Evolutionary conservation across 2,329 filamentous ascomycete species (phyloP).

Genomic region (Kalaharituber pfeilii): DNA sequence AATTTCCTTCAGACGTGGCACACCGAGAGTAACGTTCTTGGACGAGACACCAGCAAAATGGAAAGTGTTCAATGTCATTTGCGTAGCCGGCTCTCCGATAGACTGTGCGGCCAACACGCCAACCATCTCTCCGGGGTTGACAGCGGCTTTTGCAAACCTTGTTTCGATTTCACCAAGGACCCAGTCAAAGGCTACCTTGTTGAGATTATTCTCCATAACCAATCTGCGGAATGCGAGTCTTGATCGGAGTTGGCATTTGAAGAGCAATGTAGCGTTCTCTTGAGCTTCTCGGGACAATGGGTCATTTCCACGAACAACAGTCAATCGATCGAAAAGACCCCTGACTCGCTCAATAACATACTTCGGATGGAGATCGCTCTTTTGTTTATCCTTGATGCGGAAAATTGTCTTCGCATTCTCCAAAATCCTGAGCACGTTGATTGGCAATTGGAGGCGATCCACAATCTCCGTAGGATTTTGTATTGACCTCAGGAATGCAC

Average conservation of each 20-base stretch:
- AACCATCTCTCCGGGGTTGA: constrained; percentile 95
- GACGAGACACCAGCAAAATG: constrained; percentile 99
- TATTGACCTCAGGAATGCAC: constrained; percentile 47
- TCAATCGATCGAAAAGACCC: constrained; percentile 55
- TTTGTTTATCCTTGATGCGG: constrained; percentile 65
- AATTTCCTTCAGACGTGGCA: constrained; percentile 98
- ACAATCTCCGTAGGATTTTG: constrained; percentile 36
- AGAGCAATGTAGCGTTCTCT: constrained; percentile 67
- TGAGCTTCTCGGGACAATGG: constrained; percentile 72
- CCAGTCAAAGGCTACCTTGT: constrained; percentile 82
- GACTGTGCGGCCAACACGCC: constrained; percentile 94
- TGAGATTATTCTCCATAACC: constrained; percentile 68
- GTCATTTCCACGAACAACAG: constrained; percentile 75
- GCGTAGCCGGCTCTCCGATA: constrained; percentile 93
- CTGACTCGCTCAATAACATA: constrained; percentile 71
- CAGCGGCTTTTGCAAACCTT: constrained; percentile 68
- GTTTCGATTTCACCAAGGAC: constrained; percentile 80
- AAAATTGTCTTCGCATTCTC: constrained; percentile 81
- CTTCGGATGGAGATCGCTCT: constrained; percentile 75
- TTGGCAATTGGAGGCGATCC: constrained; percentile 73
- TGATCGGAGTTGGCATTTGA: constrained; percentile 82
- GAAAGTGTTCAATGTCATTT: constrained; percentile 99
- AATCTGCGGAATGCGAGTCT: constrained; percentile 84
- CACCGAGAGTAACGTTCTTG: constrained; percentile 98
- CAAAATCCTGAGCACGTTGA: constrained; percentile 82